Percentiles rank a stretch among this genome's conserved stretches.
phyloP scores from a whole-genome alignment of 148 eudicot genomes.

The Rhododendron williamsianum region DNA sequence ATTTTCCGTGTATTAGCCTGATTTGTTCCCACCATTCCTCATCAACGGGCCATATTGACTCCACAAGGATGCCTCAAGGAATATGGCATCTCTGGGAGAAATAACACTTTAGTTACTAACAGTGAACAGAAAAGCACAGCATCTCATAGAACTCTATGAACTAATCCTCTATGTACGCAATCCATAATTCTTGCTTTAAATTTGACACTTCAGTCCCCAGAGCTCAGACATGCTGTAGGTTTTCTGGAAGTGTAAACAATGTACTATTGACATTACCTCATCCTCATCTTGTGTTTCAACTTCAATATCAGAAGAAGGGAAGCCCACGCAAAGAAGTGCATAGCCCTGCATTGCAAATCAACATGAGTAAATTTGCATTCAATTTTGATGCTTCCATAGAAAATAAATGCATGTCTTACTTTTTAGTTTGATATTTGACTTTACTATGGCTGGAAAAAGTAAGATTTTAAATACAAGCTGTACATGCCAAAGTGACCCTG shows the following conservation, averaged over 20 bases:
- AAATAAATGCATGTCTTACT: not conserved
- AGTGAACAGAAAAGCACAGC: not conserved
- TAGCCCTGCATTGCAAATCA: slow-evolving; percentile 56
- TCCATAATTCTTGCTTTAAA: not conserved
- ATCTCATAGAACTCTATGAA: not conserved
- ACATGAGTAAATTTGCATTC: not conserved
- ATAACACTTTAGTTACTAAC: not conserved
- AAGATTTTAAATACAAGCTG: not conserved
- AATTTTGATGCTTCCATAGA: not conserved
- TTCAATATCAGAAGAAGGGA: slow-evolving; percentile 81
- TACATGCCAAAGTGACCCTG: not conserved
- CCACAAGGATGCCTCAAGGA: not conserved
- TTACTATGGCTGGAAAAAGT: not conserved
- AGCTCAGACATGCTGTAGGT: slow-evolving; percentile 2
- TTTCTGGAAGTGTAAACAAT: not conserved
- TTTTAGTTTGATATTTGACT: not conserved
- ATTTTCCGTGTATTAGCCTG: not conserved
- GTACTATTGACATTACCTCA: slow-evolving; percentile 50
- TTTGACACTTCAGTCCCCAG: not conserved
- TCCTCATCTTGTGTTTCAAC: slow-evolving; percentile 99
- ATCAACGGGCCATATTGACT: not conserved
- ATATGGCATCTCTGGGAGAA: not conserved
- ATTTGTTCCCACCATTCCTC: not conserved
- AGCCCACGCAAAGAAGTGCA: slow-evolving; percentile 97
- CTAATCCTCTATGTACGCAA: not conserved